phyloP scores from a whole-genome alignment of 805 yeast genomes.

The Candida suzukii region DNA sequence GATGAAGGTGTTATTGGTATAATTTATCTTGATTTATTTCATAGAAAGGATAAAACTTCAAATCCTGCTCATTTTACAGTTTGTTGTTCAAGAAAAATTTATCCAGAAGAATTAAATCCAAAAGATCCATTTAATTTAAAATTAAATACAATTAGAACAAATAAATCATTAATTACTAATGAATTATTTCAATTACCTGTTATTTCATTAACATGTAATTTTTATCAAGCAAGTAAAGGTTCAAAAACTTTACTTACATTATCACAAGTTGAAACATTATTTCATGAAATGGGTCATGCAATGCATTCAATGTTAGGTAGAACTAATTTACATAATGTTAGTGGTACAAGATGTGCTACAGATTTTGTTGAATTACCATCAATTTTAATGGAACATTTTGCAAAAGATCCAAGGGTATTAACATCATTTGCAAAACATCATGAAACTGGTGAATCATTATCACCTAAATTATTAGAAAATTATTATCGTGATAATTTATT shows the following conservation, averaged over 20 bases:
- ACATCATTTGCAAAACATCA: conserved; percentile 66
- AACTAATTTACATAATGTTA: conserved; percentile 81
- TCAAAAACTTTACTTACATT: conserved; percentile 54
- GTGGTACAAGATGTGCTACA: conserved; percentile 93
- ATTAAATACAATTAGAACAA: conserved; percentile 23
- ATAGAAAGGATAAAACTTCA: conserved; percentile 65
- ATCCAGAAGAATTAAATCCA: conserved; percentile 40
- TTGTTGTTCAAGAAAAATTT: conserved; percentile 82
- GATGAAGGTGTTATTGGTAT: conserved; percentile 63
- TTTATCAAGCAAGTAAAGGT: conserved; percentile 19
- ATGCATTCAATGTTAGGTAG: conserved; percentile 96
- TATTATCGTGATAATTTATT: conserved; percentile 45
- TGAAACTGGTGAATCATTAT: conserved; percentile 55
- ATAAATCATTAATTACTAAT: conserved; percentile 33
- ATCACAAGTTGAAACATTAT: conserved; percentile 84
- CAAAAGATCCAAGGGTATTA: conserved; percentile 72
- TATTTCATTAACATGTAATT: conserved; percentile 83
- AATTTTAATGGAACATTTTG: conserved; percentile 92
- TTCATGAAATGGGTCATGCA: conserved; percentile 99
- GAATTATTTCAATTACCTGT: conserved; percentile 76
- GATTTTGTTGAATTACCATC: conserved; percentile 97
- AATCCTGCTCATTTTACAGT: conserved; percentile 95
- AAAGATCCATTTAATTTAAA: conserved; percentile 30
- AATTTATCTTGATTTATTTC: conserved; percentile 83
- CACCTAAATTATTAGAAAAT: conserved; percentile 39